These are phyloP conservation scores for Barnettozyma sucrosica DNA, from an alignment of 805 yeast genomes.

Conservation along the genomic window DNA sequence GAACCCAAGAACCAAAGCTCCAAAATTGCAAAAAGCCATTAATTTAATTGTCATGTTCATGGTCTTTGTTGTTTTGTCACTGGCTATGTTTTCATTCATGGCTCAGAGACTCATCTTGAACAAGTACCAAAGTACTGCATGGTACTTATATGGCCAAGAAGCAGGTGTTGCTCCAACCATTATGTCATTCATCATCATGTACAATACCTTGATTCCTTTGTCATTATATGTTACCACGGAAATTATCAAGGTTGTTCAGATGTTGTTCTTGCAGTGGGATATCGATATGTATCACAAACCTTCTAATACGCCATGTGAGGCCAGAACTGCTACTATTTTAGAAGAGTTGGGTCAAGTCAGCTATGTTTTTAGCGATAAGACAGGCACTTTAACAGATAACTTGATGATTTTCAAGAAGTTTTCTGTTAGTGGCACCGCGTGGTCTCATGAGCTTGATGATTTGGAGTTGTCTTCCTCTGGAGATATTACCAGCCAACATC, in stretches of 20 bases:
- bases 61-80: conserved; percentile 71
- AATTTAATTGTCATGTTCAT: conserved; percentile 80
- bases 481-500: background rate
- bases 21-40: conserved; percentile 78
- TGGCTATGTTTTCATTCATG: conserved; percentile 78
- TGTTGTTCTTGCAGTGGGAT: conserved; percentile 77
- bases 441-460: conserved; percentile 71
- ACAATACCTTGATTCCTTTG: conserved; percentile 90
- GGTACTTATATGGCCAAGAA: conserved; percentile 73
- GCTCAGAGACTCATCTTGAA: conserved; percentile 57
- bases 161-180: conserved; percentile 85
- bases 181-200: conserved; percentile 97
- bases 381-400: conserved; percentile 95
- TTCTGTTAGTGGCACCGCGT: conserved; percentile 80
- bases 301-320: conserved; percentile 87
- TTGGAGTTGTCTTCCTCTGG: background rate
- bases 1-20: conserved; percentile 88
- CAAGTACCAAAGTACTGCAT: conserved; percentile 38
- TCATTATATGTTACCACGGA: conserved; percentile 96
- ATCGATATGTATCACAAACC: conserved; percentile 88
- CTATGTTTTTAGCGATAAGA: conserved; percentile 90
- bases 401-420: conserved; percentile 87
- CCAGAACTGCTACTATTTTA: conserved; percentile 89
- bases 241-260: conserved; percentile 84
- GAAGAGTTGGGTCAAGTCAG: conserved; percentile 98